Evolutionary conservation across 148 eudicot species (phyloP).

Genomic region (Rhododendron molle): DNA sequence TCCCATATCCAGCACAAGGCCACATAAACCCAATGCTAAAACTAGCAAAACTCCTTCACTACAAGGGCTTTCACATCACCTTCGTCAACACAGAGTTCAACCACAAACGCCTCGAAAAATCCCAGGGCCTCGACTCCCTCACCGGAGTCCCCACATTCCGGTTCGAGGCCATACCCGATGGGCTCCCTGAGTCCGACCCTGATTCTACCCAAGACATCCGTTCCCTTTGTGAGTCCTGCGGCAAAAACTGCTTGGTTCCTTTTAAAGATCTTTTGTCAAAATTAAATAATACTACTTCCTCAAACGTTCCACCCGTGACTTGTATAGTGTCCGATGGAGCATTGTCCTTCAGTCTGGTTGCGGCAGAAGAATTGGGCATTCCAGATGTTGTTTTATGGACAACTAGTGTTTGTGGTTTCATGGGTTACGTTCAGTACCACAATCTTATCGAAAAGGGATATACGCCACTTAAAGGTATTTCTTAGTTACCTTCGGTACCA

Average conservation of each 20-base stretch:
- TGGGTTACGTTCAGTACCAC: conserved; percentile 16
- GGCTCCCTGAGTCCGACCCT: conserved; percentile 15
- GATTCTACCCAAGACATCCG: conserved; percentile 22
- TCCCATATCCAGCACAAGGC: conserved; percentile 23
- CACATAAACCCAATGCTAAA: conserved; percentile 23
- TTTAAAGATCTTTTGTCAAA: conserved; percentile 18
- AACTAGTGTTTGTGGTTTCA: conserved; percentile 26
- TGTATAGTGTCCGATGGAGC: conserved; percentile 27
- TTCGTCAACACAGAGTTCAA: conserved; percentile 22
- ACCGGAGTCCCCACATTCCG: conserved; percentile 7
- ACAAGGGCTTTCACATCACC: conserved; percentile 20
- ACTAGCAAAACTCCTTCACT: conserved; percentile 19
- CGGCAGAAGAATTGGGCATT: conserved; percentile 24
- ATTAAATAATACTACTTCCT: conserved; percentile 2
- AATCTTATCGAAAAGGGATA: conserved; percentile 25
- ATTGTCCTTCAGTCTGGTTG: conserved; percentile 20
- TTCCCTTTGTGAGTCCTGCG: conserved; percentile 14
- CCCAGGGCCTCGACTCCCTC: conserved; percentile 11
- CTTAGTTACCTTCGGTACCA: no score
- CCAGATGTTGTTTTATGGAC: conserved; percentile 29
- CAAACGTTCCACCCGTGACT: conserved; percentile 26
- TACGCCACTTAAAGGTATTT: conserved; percentile 28
- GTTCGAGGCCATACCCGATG: conserved; percentile 18
- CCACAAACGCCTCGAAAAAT: conserved; percentile 13
- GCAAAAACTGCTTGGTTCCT: conserved; percentile 14